Conservation (phyloP, 768 basidiomycete genomes). For the Candolleomyces efflorescens region DNA sequence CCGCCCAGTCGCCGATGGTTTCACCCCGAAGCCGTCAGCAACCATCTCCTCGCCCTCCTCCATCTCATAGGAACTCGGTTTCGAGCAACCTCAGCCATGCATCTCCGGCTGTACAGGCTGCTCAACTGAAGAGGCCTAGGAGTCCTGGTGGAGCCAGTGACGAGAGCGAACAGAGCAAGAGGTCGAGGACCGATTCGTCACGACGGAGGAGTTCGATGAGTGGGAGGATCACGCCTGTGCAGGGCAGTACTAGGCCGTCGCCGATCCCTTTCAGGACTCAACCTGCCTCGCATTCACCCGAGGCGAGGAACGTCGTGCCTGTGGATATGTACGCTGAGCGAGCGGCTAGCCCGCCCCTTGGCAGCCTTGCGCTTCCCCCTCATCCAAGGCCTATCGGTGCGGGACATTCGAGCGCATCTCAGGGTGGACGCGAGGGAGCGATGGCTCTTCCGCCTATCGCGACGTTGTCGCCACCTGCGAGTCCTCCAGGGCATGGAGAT, state of each 20-base stretch:
- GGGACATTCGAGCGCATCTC: conserved; percentile 33
- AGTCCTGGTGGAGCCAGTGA: conserved; percentile 54
- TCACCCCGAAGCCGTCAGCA: conserved; percentile 52
- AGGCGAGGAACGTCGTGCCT: conserved; percentile 44
- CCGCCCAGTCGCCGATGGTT: conserved; percentile 53
- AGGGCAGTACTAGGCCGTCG: conserved; percentile 56
- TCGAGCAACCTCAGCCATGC: conserved; percentile 62
- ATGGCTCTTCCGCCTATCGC: conserved; percentile 69
- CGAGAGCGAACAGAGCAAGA: conserved; percentile 51
- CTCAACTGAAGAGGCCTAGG: conserved; percentile 59
- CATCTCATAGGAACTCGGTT: conserved; percentile 61
- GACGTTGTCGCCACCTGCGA: conserved; percentile 58
- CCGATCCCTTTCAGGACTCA: conserved; percentile 74
- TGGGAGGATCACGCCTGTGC: conserved; percentile 50
- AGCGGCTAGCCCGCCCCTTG: conserved; percentile 41
- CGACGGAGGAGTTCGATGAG: background rate
- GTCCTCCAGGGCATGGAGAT: conserved; percentile 41
- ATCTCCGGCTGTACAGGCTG: conserved; percentile 49
- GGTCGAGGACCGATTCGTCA: conserved; percentile 59
- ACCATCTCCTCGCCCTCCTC: conserved; percentile 43
- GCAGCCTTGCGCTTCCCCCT: conserved; percentile 51
- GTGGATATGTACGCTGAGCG: conserved; percentile 40
- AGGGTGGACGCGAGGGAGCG: background rate
- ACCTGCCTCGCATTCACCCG: conserved; percentile 64
- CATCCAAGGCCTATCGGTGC: conserved; percentile 71